Percentiles rank a stretch among this genome's conserved stretches.
Conservation (phyloP, 2,329 filamentous ascomycete genomes). For the Fusarium sp. region DNA sequence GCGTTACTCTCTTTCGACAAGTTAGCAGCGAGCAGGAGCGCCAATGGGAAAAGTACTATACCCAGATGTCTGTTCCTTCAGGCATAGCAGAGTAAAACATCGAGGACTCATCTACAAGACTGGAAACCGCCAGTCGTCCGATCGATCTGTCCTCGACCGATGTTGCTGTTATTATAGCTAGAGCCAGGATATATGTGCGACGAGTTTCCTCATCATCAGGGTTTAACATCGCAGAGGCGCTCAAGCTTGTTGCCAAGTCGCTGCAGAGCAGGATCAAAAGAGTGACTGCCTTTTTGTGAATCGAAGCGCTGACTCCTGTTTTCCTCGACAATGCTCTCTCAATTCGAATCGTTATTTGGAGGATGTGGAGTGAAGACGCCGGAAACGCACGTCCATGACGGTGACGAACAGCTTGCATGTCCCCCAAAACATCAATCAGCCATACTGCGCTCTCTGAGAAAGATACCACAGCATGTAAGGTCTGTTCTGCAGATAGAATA, state of each 20-base stretch:
- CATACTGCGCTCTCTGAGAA: conserved; percentile 59
- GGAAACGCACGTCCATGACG: conserved; percentile 51
- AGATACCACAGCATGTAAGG: conserved; percentile 49
- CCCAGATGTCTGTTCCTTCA: conserved; percentile 57
- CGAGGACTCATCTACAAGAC: conserved; percentile 58
- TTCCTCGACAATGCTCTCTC: conserved; percentile 39
- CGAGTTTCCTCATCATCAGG: conserved; percentile 47
- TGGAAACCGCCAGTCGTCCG: conserved; percentile 56
- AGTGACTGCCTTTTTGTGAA: conserved; percentile 53
- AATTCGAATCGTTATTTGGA: conserved; percentile 55
- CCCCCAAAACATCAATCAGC: conserved; percentile 62
- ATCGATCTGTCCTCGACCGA: conserved; percentile 51
- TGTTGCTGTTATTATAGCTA: conserved; percentile 54
- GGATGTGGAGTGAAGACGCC: conserved; percentile 50
- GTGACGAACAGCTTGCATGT: conserved; percentile 56
- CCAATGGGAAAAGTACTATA: conserved; percentile 43
- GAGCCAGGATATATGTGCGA: conserved; percentile 52
- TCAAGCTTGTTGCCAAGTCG: conserved; percentile 53
- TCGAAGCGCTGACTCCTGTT: conserved; percentile 28
- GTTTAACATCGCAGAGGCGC: conserved; percentile 48
- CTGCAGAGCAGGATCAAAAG: conserved; percentile 57
- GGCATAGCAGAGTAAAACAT: conserved; percentile 50
- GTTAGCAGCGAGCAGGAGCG: conserved; percentile 37
- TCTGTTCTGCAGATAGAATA: conserved; percentile 50
- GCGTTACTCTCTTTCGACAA: conserved; percentile 46